phyloP scores from a whole-genome alignment of 2,329 filamentous ascomycete species.

The Colletotrichum coccodes region DNA sequence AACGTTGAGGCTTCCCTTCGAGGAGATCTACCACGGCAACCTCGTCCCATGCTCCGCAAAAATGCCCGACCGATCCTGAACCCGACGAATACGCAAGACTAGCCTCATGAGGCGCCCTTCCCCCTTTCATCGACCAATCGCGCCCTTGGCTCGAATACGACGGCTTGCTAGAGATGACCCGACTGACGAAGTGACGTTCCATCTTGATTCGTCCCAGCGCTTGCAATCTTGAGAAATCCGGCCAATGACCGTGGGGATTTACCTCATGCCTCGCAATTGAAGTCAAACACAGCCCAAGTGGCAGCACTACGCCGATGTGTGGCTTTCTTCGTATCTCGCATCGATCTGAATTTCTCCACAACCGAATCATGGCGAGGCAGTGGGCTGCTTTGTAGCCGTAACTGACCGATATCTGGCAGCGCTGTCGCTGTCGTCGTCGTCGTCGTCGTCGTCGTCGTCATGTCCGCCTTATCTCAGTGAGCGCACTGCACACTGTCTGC shows the following conservation, averaged over 20 bases:
- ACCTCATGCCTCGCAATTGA: not conserved
- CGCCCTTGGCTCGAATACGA: constrained; percentile 22
- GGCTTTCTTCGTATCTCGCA: constrained; percentile 1
- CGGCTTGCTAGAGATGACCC: constrained; percentile 16
- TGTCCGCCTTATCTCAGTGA: not conserved
- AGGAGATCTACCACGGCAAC: not conserved
- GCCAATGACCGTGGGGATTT: not conserved
- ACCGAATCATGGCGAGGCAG: not conserved
- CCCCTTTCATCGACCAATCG: constrained; percentile 6
- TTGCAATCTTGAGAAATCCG: not conserved
- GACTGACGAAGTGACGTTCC: not conserved
- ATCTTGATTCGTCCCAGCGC: not conserved
- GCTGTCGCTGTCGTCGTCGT: too few species aligned
- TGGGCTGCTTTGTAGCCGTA: not conserved
- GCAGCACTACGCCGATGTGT: not conserved
- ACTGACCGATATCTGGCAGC: too few species aligned
- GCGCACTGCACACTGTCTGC: too few species aligned
- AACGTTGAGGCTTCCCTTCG: not conserved
- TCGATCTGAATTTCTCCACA: not conserved
- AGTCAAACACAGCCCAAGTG: not conserved
- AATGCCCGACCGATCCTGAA: not conserved
- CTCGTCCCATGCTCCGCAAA: not conserved
- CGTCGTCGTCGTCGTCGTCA: too few species aligned
- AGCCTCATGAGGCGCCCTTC: not conserved
- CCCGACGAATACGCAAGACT: constrained; percentile 36